Base-by-base conservation (phyloP, 169 alveolate species). In the Theileria annulata region DNA sequence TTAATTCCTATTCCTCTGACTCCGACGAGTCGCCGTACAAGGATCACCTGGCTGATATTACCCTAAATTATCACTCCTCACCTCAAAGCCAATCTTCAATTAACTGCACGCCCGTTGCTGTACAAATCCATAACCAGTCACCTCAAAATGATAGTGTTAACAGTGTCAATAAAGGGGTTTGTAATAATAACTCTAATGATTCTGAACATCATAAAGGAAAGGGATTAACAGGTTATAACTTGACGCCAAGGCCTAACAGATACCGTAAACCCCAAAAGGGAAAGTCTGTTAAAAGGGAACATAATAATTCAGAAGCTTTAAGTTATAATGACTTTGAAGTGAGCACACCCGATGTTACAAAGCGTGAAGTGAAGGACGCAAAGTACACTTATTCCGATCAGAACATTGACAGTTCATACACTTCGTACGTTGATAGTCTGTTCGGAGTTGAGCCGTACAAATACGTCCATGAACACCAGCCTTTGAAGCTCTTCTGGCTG, bases 401-500 rank as follows among this genome's bases (percentile, higher is more conserved):
- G 56, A 31, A 31, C 28, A 2, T 64, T n/a, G 73, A 64, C 49
- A 64, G 73, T 37, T 17, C 13, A 8, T 37, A 27, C 17, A 64
- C 73, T 12, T 64, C 73, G n/a, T 64, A 64, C 17, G 73, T 64
- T 4, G 73, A 70, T 30, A 70, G 77, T 30, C 17, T 70, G 33
- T 70, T 70, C 17, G 77, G 73, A 42, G 77, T 51, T 19, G 77
- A 74, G 71, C 70, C 88, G 13, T 33, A 75, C 56, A 28, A 70
- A 1, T 81, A 81, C 35, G 79, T 75, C 28, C 88, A 54, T 21
- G 60, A 31, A 10, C 66, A 37, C 31, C 85, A 75, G 48, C 73
- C 71, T 33, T 48, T 81, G 77, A 17, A 35, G 49, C 49, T 83
- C 35, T 67, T 83, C 70, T 83, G 90, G 90, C 81, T 83, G 31